These are phyloP conservation scores for Pyrus hybrid DNA, from an alignment of 331 rosid genomes.

Conservation along the genomic window DNA sequence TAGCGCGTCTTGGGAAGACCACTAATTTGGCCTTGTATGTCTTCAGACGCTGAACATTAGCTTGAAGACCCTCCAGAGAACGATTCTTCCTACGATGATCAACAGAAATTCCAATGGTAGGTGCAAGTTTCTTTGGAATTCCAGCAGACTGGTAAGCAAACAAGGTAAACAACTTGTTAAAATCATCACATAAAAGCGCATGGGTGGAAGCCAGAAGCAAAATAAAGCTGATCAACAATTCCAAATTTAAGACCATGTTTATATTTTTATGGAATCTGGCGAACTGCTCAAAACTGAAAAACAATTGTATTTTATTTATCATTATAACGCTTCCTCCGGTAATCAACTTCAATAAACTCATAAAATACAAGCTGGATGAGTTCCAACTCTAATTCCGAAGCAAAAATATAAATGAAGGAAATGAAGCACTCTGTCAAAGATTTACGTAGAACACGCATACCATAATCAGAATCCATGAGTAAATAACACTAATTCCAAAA, in stretches of 20 bases:
- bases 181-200: not conserved
- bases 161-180: not conserved
- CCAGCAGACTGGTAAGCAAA: conserved; percentile 49
- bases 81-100: conserved; percentile 76
- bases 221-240: too few species aligned
- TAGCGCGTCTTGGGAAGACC: conserved; percentile 74
- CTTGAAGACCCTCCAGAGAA: conserved; percentile 62
- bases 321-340: too few species aligned
- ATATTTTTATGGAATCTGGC: too few species aligned
- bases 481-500: not conserved
- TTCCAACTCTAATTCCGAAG: not conserved
- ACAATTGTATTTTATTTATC: too few species aligned
- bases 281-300: too few species aligned
- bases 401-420: too few species aligned
- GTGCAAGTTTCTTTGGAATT: conserved; percentile 71
- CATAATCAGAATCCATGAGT: not conserved
- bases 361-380: not conserved
- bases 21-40: too few species aligned
- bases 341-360: not conserved
- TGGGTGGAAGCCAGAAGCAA: too few species aligned
- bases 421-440: too few species aligned
- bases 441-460: not conserved
- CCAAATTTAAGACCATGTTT: too few species aligned
- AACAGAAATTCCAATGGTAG: conserved; percentile 70
- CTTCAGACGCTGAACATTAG: conserved; percentile 75